phyloP scores from a whole-genome alignment of 352 stramenopile genomes.

The Globisporangium acanthophoron region DNA sequence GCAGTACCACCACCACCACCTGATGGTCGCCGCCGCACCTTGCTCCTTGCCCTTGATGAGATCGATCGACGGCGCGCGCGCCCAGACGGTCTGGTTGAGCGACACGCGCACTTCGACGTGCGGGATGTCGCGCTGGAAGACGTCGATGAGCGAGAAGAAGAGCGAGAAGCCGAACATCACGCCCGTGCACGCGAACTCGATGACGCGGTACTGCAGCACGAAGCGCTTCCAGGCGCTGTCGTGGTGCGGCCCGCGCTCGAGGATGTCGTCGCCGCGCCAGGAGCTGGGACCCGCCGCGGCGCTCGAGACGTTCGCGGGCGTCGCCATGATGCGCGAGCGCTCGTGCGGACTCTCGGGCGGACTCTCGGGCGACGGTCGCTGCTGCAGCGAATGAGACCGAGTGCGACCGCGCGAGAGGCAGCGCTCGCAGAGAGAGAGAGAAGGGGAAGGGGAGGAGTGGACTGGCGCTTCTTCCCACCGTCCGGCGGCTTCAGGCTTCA shows the following conservation, averaged over 20 bases:
- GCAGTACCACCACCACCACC: neutral
- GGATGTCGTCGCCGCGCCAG: slow-evolving; percentile 8
- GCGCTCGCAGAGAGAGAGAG: neutral
- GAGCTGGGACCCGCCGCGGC: neutral
- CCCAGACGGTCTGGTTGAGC: slow-evolving; percentile 27
- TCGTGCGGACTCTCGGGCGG: neutral
- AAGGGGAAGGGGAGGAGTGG: neutral
- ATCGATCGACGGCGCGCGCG: slow-evolving; percentile 47
- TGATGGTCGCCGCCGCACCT: slow-evolving; percentile 1
- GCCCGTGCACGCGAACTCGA: slow-evolving; percentile 47
- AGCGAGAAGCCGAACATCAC: slow-evolving; percentile 42
- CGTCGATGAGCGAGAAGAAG: slow-evolving; percentile 43
- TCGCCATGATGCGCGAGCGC: slow-evolving; percentile 10
- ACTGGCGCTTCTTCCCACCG: neutral
- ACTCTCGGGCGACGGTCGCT: too few relatives aligned
- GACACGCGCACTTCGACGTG: slow-evolving; percentile 40
- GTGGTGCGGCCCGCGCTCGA: slow-evolving; percentile 12
- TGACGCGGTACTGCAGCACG: slow-evolving; percentile 34
- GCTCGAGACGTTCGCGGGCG: neutral
- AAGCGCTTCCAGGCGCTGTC: slow-evolving; percentile 16
- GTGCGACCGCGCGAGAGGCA: neutral
- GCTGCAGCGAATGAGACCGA: neutral
- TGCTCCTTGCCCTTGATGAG: slow-evolving; percentile 39
- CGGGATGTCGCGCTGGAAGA: slow-evolving; percentile 58
- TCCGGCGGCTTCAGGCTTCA: too few relatives aligned